Base-by-base conservation (phyloP, 306 rosid species). In the Lathyrus tuberosus region DNA sequence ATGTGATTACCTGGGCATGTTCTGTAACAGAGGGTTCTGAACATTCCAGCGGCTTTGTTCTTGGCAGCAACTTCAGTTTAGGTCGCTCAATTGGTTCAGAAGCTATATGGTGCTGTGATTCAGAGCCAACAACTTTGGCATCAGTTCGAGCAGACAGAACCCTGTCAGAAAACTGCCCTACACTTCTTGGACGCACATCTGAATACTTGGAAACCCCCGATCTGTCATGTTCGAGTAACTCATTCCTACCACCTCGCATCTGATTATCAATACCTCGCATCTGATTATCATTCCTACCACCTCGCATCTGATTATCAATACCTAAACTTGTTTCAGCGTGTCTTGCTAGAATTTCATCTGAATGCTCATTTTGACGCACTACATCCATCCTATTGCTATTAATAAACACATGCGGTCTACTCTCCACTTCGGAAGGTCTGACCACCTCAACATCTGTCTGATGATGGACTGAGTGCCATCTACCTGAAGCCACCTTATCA, bases 401-500 rank as follows among this genome's bases (percentile, higher is more conserved):
- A 72, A 71, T 79, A 70, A 49, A 80, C 44, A 73, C 72, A 68
- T 43, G 86, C 10, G 67, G 71, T 35, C 65, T 83, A 60, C 70
- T 47, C 72, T 84, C 95, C 5, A 22, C 64, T 65, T 94, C 89
- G 2, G 84, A 64, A 49, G 91, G 75, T 70, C 82, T 81, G 26
- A 70, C 76, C 76, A 71, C 80, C 79, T 86, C 91, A 43, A 63
- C 75, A 62, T 88, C 92, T 3, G 86, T 51, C 86, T 87, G 95
- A 82, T 79, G 80, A 62, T 79, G 81, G 12, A 69, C 67, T 0
- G 95, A 89, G 62, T 95, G 97, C 99, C 99, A 95, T 71, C 96
- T 81, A 42, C 97, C 99, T 1, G 99, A 95, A 33, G 95, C 86
- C 67, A 91, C 96, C 95, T 91, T 95, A 49, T 91, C 97, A 37